Evolutionary conservation across 2,329 filamentous ascomycete genomes (phyloP), one percentile per base, ranked within the genome.

Genomic region (Hypomyces perniciosus): DNA sequence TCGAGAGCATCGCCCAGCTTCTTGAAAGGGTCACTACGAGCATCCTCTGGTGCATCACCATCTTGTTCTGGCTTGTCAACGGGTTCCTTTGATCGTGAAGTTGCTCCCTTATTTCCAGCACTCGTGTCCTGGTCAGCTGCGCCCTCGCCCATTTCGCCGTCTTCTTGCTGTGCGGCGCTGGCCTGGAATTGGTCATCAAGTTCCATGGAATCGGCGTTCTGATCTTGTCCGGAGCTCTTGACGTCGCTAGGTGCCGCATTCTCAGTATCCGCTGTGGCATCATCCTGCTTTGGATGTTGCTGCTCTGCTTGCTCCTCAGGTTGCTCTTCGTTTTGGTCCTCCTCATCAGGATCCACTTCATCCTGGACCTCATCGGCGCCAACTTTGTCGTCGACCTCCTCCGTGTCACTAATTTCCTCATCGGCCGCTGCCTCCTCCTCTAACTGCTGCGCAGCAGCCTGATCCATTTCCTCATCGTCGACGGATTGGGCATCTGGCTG

Each of bases 1-100:
- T 97, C 91, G 31, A 99, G 76, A 5, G 90, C 86, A 71, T 99
- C 90, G 26, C 93, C 93, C 30, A 99, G 80, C 63, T 96, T 95
- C 72, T 93, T 93, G 77, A 96, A 96, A 1, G 90, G 88, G 58
- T 93, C 83, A 42, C 75, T 69, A 37, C 68, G 70, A 48, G 72
- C 68, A 6, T 69, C 68, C 48, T 77, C 71, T 40, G 72, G 66
- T 8, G 73, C 70, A 48, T 79, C 73, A 37, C 69, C 65, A 29
- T 72, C 64, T 43, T 68, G 60, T 5, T 76, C 70, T n/a, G 71
- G 67, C 34, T 71, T 65, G n/a, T 77, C 72, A n/a, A 71, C 65
- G 4, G 72, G 67, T 37, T 80, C 73, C 48, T 77, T 73, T 8
- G 72, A 68, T 37, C 71, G 69, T 2, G 78, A 76, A 13, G 74